Evolutionary conservation across 345 rosid genomes (phyloP), one percentile per base, ranked within the genome.

Genomic region (Pelargonium nanum): DNA sequence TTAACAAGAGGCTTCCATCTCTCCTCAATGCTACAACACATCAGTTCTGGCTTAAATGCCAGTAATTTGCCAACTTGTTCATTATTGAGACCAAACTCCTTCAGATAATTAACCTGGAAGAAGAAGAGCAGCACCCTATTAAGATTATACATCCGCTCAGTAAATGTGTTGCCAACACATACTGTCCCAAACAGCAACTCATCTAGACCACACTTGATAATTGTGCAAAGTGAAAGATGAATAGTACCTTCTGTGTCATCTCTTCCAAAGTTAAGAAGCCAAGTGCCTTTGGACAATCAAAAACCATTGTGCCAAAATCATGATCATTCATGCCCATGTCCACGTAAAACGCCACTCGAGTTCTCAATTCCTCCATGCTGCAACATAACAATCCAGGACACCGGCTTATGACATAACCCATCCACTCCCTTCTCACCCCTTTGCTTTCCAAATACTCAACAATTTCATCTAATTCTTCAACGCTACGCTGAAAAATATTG

Each of bases 301-400:
- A 89, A 50, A 89, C 88, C 99, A 93, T 87, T 0, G 94, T 89
- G 69, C 97, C 94, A 64, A 93, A 93, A 74, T 87, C 97, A 60
- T 79, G 84, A 75, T 64, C 75, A 69, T 71, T 80, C 97, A 89
- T 89, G 55, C 91, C 91, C 96, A 85, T 81, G 56, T 75, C 78
- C 80, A 78, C 58, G 75, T 72, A 89, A 75, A 89, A 89, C 23
- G 61, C 77, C 22, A 84, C 89, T 19, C 97, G 89, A 24, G 48
- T 63, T 76, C 72, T 79, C 59, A 89, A 57, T 71, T 85, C 88
- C 60, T 89, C 89, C 75, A 87, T 72, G 69, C 70, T 77, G 68
- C 58, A 78, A 70, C 77, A 84, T 68, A 89, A 68, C 64, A 87
- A 69, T 54, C 73, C 75, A 9, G 98, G 93, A 67, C 85, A 85